Conservation (phyloP, 169 alveolate species). For the Plasmodium chabaudi region DNA sequence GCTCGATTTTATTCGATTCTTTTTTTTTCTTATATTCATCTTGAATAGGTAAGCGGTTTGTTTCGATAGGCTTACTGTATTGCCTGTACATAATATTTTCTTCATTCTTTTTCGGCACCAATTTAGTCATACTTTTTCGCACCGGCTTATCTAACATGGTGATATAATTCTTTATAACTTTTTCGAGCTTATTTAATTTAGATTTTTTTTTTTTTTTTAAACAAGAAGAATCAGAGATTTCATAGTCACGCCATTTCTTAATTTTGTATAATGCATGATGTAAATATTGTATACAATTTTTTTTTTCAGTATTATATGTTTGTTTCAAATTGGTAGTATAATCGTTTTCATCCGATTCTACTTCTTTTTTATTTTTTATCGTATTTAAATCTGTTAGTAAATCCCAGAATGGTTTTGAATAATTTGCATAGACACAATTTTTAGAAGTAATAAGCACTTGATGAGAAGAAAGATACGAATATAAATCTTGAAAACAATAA, state of each 20-base stretch:
- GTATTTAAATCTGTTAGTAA: neutral
- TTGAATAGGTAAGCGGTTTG: neutral
- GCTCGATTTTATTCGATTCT: neutral
- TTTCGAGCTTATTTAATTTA: neutral
- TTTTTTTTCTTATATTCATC: neutral
- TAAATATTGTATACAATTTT: too few species aligned
- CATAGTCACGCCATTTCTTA: too few species aligned
- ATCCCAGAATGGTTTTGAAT: slow-evolving; percentile 15
- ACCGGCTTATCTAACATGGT: too few species aligned
- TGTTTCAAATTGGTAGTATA: neutral
- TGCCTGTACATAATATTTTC: too few species aligned
- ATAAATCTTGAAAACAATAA: slow-evolving; percentile 33
- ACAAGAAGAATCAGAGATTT: neutral
- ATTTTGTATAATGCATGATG: too few species aligned
- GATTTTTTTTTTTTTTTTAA: neutral
- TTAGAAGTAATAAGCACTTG: slow-evolving; percentile 16
- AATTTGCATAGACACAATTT: slow-evolving; percentile 18
- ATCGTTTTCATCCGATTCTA: neutral
- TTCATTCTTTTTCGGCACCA: too few species aligned
- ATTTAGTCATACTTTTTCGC: too few species aligned
- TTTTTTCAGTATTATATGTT: too few species aligned
- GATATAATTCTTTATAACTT: too few species aligned
- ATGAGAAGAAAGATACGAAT: slow-evolving; percentile 3
- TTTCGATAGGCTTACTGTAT: too few species aligned
- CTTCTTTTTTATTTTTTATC: slow-evolving; percentile 1